Base-by-base conservation (phyloP, 495 filamentous ascomycete genomes). In the Filosporella fistucella region DNA sequence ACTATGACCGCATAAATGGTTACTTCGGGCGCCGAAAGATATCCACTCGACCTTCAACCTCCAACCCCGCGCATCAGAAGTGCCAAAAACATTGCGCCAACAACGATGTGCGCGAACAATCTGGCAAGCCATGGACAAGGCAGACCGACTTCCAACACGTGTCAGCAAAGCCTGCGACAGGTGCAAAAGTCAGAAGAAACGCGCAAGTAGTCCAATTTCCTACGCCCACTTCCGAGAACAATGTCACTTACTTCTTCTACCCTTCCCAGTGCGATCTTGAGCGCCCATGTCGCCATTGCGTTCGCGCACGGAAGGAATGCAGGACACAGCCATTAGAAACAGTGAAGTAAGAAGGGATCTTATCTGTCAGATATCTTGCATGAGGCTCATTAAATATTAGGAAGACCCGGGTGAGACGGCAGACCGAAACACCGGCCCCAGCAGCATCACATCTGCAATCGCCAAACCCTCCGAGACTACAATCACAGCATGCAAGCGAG, bases 121-220 rank as follows among this genome's bases (percentile, higher is more conserved):
- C n/a, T n/a, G n/a, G n/a, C n/a, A n/a, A n/a, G n/a, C n/a, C n/a
- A 38, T 38, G 35, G 35, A 38, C 4, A 16, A 21, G 23, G 35
- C 20, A 21, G n/a, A 38, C 35, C 20, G 35, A 13, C 18, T 38
- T 21, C 35, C 35, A 21, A 38, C 35, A 6, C 35, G 35, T 38
- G 35, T 38, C 13, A 38, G 35, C 23, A 38, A 38, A 22, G 41
- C 41, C 13, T 43, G 41, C 16, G 41, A 43, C 32, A 30, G 41
- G 17, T 43, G 41, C 13, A 43, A 43, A 17, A 43, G 26, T n/a
- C 41, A 43, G 41, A 43, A 43, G 41, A 24, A 29, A 20, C 11
- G 26, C 12, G 41, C 32, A 32, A 29, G 41, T 17, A 13, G 35
- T 38, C 5, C 4, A 20, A 38, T 22, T 38, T 20, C 35, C n/a